Evolutionary conservation across 768 basidiomycete species (phyloP).

Genomic region (Amanita polypyramis): DNA sequence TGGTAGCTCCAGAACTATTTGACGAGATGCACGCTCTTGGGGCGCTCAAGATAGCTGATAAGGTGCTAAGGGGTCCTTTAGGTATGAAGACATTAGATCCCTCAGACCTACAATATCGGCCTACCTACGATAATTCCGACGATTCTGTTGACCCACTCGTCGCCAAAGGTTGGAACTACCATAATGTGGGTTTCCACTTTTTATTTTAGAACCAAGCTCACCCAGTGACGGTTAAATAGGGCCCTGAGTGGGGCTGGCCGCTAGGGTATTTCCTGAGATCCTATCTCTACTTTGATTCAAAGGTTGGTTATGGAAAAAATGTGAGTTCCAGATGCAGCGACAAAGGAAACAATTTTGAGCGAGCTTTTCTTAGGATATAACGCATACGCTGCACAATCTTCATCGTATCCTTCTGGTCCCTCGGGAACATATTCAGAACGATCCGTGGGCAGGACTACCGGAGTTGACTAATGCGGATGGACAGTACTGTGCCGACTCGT

Average conservation of each 20-base stretch:
- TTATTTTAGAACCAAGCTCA: background rate
- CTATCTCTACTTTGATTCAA: conserved; percentile 79
- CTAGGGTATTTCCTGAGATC: conserved; percentile 93
- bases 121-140: conserved; percentile 88
- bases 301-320: conserved; percentile 53
- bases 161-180: conserved; percentile 94
- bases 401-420: conserved; percentile 62
- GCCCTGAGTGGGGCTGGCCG: conserved; percentile 94
- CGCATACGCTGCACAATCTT: conserved; percentile 70
- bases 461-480: conserved; percentile 88
- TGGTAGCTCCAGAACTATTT: conserved; percentile 94
- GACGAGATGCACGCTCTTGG: conserved; percentile 67
- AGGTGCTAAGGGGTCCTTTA: conserved; percentile 73
- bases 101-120: conserved; percentile 78
- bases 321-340: conserved; percentile 28
- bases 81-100: conserved; percentile 98
- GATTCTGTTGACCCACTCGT: conserved; percentile 74
- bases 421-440: conserved; percentile 63
- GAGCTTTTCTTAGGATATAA: conserved; percentile 39
- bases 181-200: conserved; percentile 48
- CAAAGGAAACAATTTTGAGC: conserved; percentile 1
- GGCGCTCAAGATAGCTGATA: conserved; percentile 73
- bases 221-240: conserved; percentile 28
- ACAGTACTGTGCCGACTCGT: conserved; percentile 76
- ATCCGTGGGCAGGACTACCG: conserved; percentile 90